Evolutionary conservation across 148 eudicot genomes (phyloP).

Genomic region (Limonium bicolor): DNA sequence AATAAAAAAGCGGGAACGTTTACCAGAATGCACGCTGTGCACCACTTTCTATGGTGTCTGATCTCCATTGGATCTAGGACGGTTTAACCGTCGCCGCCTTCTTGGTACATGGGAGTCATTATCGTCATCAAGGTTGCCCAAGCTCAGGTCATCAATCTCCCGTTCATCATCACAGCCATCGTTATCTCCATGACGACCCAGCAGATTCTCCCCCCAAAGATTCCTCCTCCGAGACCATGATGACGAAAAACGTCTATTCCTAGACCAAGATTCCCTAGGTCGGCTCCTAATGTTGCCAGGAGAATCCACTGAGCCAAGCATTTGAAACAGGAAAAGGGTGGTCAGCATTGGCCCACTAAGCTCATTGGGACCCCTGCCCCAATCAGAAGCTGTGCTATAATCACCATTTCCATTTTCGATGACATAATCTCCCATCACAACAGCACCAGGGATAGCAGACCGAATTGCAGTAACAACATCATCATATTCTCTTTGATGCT

Average conservation of each 20-base stretch:
- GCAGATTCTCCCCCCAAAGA: conserved; percentile 75
- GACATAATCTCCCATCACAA: conserved; percentile 75
- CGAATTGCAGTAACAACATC: conserved; percentile 83
- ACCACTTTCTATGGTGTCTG: too few species aligned
- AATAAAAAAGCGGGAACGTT: too few species aligned
- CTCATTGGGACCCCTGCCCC: conserved; percentile 39
- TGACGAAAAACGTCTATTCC: conserved; percentile 36
- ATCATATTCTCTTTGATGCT: conserved; percentile 57
- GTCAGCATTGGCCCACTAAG: conserved; percentile 41
- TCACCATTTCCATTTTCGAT: conserved; percentile 43
- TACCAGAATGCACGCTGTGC: too few species aligned
- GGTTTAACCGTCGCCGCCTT: conserved; percentile 63
- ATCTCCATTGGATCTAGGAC: conserved; percentile 45
- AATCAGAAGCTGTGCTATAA: conserved; percentile 23
- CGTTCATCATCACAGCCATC: conserved; percentile 30
- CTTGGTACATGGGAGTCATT: conserved; percentile 29
- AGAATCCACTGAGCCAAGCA: conserved; percentile 54
- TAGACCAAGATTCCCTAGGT: conserved; percentile 34
- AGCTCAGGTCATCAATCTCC: conserved; percentile 22
- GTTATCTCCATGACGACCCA: conserved; percentile 20
- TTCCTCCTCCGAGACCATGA: conserved; percentile 37
- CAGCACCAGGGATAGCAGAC: conserved; percentile 81
- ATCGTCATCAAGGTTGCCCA: conserved; percentile 24
- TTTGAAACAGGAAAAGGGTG: conserved; percentile 53
- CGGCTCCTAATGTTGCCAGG: conserved; percentile 37